Base-by-base conservation (phyloP, 2,329 filamentous ascomycete genomes). In the Cladosporium phlei region DNA sequence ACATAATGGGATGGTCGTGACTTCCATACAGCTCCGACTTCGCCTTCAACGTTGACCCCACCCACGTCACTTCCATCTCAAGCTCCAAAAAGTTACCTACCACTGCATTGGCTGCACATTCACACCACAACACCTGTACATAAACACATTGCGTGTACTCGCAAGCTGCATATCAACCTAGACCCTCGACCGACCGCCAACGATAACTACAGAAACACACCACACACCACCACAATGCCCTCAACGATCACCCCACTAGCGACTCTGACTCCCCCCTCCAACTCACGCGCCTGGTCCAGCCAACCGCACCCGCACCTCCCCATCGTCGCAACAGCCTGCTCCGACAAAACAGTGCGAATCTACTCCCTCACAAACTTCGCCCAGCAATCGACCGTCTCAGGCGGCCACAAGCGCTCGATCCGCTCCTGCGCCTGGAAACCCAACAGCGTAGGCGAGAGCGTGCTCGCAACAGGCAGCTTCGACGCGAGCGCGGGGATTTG, bases 321-420 rank as follows among this genome's bases (percentile, higher is more conserved):
- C 3, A 79, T 97, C 50, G 75, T 96, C 59, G 93, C 91, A 48
- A 96, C 91, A 14, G 84, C 88, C 51, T 88, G 90, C 69, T 82
- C 86, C 49, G 83, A 86, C 65, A 95, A 93, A 63, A 83, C 83
- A 28, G 87, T 93, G 47, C 90, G 88, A 52, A 78, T 98, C 59
- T 96, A 94, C 75, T 95, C 87, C 39, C 81, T 97, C 39, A 79
- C 79, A 27, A 86, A 85, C 46, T 87, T 94, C 63, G 82, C 82
- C 11, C 78, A 88, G 39, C 83, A 95, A 62, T 88, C 84, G 60
- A 79, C 78, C 16, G 82, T 97, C 46, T 82, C 83, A 6, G 90
- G 89, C 50, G 93, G 91, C 6, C 93, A 98, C 70, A 87, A 88
- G 57, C 86, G 93, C 47, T 93, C 86, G 58, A 82, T 98, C n/a